Conservation (phyloP, 495 filamentous ascomycete species). For the Lichenothelia convexa region DNA sequence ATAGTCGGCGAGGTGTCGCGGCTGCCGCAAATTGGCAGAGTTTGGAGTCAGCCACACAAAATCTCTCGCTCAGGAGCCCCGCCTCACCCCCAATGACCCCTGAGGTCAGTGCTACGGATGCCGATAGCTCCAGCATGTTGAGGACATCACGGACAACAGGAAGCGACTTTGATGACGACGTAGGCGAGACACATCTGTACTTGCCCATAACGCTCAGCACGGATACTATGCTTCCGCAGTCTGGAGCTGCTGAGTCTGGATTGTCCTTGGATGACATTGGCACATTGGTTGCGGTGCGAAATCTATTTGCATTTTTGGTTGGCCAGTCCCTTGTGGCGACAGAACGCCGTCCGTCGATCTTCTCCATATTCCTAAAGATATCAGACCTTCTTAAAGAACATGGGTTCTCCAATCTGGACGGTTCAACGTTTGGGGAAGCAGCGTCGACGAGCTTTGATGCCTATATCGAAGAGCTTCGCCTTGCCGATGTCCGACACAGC, state of each 20-base stretch:
- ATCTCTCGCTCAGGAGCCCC: slow-evolving; percentile 5
- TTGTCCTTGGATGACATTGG: slow-evolving; percentile 42
- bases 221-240: slow-evolving; percentile 13
- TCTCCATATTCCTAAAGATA: slow-evolving; percentile 56
- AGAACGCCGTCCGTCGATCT: slow-evolving; percentile 42
- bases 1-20: slow-evolving; percentile 10
- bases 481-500: slow-evolving; percentile 67
- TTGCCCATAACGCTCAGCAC: slow-evolving; percentile 32
- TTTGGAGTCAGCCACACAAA: neutral
- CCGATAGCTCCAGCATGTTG: slow-evolving; percentile 10
- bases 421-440: slow-evolving; percentile 65
- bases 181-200: slow-evolving; percentile 46
- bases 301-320: slow-evolving; percentile 77
- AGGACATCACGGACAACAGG: slow-evolving; percentile 8
- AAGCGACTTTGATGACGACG: slow-evolving; percentile 16
- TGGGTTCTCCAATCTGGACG: slow-evolving; percentile 64
- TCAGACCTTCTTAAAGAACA: slow-evolving; percentile 50
- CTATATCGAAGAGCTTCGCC: slow-evolving; percentile 53
- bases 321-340: slow-evolving; percentile 69
- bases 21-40: neutral
- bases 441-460: slow-evolving; percentile 56
- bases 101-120: neutral
- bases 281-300: slow-evolving; percentile 58
- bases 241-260: slow-evolving; percentile 17
- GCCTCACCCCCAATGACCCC: slow-evolving; percentile 20